A percentile compares a stretch with the other conserved stretches of the same genome.
Conservation (phyloP, 371 early-diverging fungal genomes). For the Mortierella sp. region DNA sequence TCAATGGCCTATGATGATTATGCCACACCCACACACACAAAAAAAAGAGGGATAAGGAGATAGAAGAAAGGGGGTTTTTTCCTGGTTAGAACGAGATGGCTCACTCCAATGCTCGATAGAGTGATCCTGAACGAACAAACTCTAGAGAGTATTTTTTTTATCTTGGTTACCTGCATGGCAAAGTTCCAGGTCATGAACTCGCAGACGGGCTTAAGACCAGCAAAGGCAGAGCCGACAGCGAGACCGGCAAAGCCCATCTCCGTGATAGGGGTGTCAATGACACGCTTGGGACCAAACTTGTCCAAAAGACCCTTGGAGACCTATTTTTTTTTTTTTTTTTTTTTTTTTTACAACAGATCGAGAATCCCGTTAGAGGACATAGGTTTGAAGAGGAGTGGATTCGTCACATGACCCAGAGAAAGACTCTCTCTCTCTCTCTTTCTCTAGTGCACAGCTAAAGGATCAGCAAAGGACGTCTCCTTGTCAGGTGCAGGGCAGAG, state of each 20-base stretch:
- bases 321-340: too few relatives aligned
- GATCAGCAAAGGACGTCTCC: too few relatives aligned
- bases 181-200: slow-evolving; percentile 99
- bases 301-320: slow-evolving; percentile 98
- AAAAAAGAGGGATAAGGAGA: slow-evolving; percentile 5
- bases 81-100: background rate
- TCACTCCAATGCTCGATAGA: background rate
- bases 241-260: slow-evolving; percentile 99
- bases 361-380: too few relatives aligned
- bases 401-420: too few relatives aligned
- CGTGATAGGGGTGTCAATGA: slow-evolving; percentile 99
- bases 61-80: background rate
- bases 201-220: slow-evolving; percentile 98
- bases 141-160: background rate
- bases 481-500: too few relatives aligned
- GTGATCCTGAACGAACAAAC: background rate
- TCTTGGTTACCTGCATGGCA: slow-evolving; percentile 93
- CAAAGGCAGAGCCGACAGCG: slow-evolving; percentile 97
- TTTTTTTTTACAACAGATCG: too few relatives aligned
- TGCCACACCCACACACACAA: too few relatives aligned
- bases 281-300: slow-evolving; percentile 97
- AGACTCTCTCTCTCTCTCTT: too few relatives aligned
- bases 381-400: too few relatives aligned
- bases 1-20: slow-evolving; percentile 85
- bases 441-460: too few relatives aligned